These are phyloP conservation scores for Pyrenochaeta sp. DNA, from an alignment of 2,329 filamentous ascomycete species.

Conservation along the genomic window DNA sequence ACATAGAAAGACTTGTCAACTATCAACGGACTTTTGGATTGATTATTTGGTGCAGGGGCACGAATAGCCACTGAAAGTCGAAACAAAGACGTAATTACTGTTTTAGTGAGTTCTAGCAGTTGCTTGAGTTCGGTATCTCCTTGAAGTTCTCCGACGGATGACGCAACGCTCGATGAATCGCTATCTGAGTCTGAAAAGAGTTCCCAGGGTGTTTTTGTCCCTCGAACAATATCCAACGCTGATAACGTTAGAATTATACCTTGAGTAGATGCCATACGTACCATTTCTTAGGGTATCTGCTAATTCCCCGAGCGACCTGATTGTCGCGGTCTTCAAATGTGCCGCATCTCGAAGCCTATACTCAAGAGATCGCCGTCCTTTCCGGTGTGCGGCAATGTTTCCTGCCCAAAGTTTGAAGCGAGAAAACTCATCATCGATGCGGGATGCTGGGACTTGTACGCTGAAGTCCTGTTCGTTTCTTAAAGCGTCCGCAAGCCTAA, in stretches of 20 bases:
- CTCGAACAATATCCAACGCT: constrained; percentile 16
- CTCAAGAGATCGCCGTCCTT: constrained; percentile 40
- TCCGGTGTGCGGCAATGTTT: constrained; percentile 44
- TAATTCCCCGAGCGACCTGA: constrained; percentile 27
- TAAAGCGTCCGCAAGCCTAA: constrained; percentile 16
- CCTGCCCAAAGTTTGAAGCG: constrained; percentile 45
- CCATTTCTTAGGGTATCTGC: constrained; percentile 24
- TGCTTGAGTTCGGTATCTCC: constrained; percentile 34
- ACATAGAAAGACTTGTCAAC: constrained; percentile 37
- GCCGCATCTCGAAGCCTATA: constrained; percentile 42
- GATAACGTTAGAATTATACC: not conserved
- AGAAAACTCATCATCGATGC: constrained; percentile 32
- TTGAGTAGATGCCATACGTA: not conserved
- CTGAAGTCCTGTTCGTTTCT: constrained; percentile 13
- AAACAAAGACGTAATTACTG: constrained; percentile 39
- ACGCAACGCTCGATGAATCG: constrained; percentile 18
- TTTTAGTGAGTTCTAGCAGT: constrained; percentile 21
- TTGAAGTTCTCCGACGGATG: constrained; percentile 10
- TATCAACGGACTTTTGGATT: constrained; percentile 27
- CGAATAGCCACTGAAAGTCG: constrained; percentile 42
- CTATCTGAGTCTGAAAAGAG: constrained; percentile 17
- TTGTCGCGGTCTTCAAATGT: constrained; percentile 28
- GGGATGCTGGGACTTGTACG: constrained; percentile 12
- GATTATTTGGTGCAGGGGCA: constrained; percentile 42
- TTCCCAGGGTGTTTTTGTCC: constrained; percentile 28